phyloP scores from a whole-genome alignment of 2,329 filamentous ascomycete species.

The Periconia macrospinosa region DNA sequence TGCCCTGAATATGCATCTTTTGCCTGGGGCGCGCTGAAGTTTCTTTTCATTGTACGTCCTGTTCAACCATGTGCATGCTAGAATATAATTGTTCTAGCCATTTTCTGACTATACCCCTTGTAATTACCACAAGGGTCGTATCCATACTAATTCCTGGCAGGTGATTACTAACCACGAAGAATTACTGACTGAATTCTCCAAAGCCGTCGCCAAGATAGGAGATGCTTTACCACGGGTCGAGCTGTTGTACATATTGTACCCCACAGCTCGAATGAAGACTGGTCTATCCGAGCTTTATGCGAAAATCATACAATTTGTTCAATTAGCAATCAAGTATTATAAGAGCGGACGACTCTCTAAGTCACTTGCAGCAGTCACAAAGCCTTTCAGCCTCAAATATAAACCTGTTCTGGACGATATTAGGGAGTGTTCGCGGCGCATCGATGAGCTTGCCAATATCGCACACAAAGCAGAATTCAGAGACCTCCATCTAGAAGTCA shows the following conservation, averaged over 20 bases:
- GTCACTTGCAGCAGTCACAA: background rate
- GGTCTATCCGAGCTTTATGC: slow-evolving; percentile 24
- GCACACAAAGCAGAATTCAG: background rate
- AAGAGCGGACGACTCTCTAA: background rate
- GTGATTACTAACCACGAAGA: slow-evolving; percentile 9
- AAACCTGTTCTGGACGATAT: background rate
- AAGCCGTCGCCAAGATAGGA: slow-evolving; percentile 10
- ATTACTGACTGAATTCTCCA: background rate
- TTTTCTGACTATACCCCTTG: too few relatives aligned
- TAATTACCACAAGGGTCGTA: background rate
- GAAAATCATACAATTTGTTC: slow-evolving; percentile 25
- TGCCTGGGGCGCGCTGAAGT: slow-evolving; percentile 33
- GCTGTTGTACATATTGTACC: slow-evolving; percentile 15
- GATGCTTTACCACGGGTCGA: slow-evolving; percentile 11
- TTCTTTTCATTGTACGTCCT: slow-evolving; percentile 20
- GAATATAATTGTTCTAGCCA: too few relatives aligned
- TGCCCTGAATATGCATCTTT: slow-evolving; percentile 34
- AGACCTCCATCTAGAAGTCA: background rate
- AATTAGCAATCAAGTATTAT: background rate
- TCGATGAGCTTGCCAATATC: background rate
- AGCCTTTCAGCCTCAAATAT: background rate
- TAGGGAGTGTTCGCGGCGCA: background rate
- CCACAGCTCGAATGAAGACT: slow-evolving; percentile 19
- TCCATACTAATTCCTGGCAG: background rate
- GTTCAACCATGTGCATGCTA: too few relatives aligned